Evolutionary conservation across 805 yeast species (phyloP), one percentile per base, ranked within the genome.

Genomic region (Yueomyces sp.): DNA sequence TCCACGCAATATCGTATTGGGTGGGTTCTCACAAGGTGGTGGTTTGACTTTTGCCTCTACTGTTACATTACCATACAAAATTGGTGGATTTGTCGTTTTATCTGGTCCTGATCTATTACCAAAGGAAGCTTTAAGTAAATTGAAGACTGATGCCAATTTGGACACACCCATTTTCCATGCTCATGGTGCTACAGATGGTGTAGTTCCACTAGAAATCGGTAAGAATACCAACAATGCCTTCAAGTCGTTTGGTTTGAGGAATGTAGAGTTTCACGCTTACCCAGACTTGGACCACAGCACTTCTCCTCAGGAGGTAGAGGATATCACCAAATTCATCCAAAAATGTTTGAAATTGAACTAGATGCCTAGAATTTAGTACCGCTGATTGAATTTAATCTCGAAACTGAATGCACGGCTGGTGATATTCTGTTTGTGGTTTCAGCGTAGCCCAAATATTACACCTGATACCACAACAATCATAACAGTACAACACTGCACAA

Each of bases 21-120:
- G 97, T 34, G 98, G 98, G 0, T 92, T 92, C 59, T 81, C 94
- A 4, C 98, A 92, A 64, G 98, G 98, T 44, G 94, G 86, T 41
- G 87, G 94, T 2, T 47, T 90, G 8, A 65, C 92, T 1, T 65
- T 84, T 46, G 85, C 84, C 3, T 56, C 81, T 12, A 68, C 76
- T 27, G 67, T 79, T 0, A 60, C 72, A 8, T 59, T 70, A 32
- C 77, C 78, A 26, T 57, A 65, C 44, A 82, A 81, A 54, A 66
- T 88, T 26, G 97, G 84, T 6, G 97, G 95, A 2, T 69, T 84
- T 31, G 60, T 86, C 27, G 75, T 79, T 0, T 64, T 90, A 40
- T 83, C 95, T 1, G 96, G 96, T 0, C 85, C 85, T 54, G 26
- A 5, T 7, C 64, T 77, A 46, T 62, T 69, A 36, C 44, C 45